Evolutionary conservation across 169 alveolate genomes (phyloP), one percentile per base, ranked within the genome.

Genomic region (Plasmodium falciparum): DNA sequence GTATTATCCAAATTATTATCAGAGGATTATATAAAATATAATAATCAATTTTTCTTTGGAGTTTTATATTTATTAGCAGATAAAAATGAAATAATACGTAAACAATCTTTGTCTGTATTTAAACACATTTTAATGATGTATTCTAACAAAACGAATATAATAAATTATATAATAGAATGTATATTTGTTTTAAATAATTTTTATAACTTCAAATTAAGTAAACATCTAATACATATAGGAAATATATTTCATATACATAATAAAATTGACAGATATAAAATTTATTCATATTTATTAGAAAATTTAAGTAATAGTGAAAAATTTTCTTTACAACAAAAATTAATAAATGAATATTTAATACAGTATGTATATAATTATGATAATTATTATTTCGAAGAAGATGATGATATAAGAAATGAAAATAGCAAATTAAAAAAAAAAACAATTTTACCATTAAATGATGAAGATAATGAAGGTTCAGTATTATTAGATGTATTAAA

Each of bases 361-460:
- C 89, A 76, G 20, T 76, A 76, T 47, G 89, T 76, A 9, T 76
- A 76, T 63, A 66, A 76, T 76, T 76, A 76, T 52, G 89, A 76
- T 66, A 76, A 76, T n/a, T 76, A 65, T 65, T 76, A 76, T 58
- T 76, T 76, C 24, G 63, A 69, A 13, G 89, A 76, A 13, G 89
- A 76, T 2, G 39, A 29, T 29, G 22, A 20, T 20, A 29, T 29
- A 29, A 29, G 4, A 1, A 56, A 63, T n/a, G 12, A 52, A n/a
- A 76, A 76, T 3, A 76, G 50, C 13, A 65, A 76, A 33, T 65
- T 20, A 29, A 61, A 61, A 2, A 50, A 63, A 0, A 52, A 65
- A 43, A 76, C 47, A 29, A 59, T 76, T 12, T 49, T 76, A 39
- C 89, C 89, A 49, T 22, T 76, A 69, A 63, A 76, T 76, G 76